Evolutionary conservation across 441 rosid species (phyloP).

Genomic region (Pelargonium citronellum): DNA sequence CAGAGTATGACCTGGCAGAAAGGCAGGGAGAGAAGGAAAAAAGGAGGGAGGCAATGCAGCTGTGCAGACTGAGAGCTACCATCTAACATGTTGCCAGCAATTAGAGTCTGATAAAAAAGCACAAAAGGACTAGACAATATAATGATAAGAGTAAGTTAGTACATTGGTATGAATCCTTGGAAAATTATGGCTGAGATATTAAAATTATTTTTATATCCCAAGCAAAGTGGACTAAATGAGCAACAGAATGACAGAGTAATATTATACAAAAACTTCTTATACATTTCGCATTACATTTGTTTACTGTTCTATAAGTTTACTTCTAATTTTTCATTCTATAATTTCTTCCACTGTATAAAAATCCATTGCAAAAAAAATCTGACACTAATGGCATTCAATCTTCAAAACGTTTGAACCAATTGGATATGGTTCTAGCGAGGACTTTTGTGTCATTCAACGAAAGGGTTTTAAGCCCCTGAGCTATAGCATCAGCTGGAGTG

Average conservation of each 20-base stretch:
- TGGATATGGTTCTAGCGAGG: constrained; percentile 59
- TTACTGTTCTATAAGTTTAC: constrained; percentile 1
- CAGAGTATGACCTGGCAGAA: too few species aligned
- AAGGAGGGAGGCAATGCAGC: constrained; percentile 2
- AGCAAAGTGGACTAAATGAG: too few species aligned
- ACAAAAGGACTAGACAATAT: too few species aligned
- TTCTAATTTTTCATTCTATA: background rate
- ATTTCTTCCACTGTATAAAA: background rate
- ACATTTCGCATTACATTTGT: background rate
- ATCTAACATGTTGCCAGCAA: background rate
- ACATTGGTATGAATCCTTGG: too few species aligned
- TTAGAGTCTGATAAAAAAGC: background rate
- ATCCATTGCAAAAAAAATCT: constrained; percentile 3
- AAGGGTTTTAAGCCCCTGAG: constrained; percentile 69
- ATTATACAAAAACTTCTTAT: background rate
- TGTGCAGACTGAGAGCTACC: background rate
- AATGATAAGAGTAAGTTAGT: too few species aligned
- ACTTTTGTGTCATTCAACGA: constrained; percentile 61
- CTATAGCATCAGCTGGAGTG: constrained; percentile 90
- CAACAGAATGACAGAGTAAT: too few species aligned
- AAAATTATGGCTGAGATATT: too few species aligned
- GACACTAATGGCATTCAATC: constrained; percentile 22
- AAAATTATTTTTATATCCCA: too few species aligned
- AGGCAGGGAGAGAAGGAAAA: background rate
- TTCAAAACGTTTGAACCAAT: constrained; percentile 68